Evolutionary conservation across 257 asterid genomes (phyloP).

Genomic region (Jaltomata sinuosa): DNA sequence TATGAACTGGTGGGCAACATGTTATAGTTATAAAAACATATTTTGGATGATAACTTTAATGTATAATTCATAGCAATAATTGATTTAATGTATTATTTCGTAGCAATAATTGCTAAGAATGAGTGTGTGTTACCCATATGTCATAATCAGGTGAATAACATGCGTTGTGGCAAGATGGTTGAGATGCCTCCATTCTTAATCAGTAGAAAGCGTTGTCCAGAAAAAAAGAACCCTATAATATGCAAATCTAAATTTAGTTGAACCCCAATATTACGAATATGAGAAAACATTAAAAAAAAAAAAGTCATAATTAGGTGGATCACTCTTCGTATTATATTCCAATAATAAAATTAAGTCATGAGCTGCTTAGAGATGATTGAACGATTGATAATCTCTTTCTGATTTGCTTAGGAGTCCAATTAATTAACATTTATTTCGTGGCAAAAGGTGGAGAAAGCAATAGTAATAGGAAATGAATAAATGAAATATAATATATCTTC

Average conservation of each 20-base stretch:
- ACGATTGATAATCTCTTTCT: background rate
- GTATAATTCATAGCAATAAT: background rate
- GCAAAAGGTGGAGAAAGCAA: background rate
- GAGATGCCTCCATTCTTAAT: background rate
- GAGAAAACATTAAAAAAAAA: too few relatives aligned
- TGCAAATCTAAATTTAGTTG: background rate
- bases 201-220: too few relatives aligned
- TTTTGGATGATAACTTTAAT: background rate
- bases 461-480: background rate
- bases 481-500: background rate
- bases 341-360: background rate
- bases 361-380: background rate
- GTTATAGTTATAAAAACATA: background rate
- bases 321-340: background rate
- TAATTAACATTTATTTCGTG: background rate
- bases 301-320: background rate
- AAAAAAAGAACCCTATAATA: rapidly evolving
- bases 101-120: background rate
- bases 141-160: background rate
- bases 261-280: too few relatives aligned
- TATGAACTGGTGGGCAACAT: background rate
- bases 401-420: background rate
- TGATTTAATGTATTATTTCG: background rate
- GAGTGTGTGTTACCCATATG: background rate
- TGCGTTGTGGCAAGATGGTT: background rate